Conservation (phyloP, 768 basidiomycete genomes). For the Cystobasidium ongulense region DNA sequence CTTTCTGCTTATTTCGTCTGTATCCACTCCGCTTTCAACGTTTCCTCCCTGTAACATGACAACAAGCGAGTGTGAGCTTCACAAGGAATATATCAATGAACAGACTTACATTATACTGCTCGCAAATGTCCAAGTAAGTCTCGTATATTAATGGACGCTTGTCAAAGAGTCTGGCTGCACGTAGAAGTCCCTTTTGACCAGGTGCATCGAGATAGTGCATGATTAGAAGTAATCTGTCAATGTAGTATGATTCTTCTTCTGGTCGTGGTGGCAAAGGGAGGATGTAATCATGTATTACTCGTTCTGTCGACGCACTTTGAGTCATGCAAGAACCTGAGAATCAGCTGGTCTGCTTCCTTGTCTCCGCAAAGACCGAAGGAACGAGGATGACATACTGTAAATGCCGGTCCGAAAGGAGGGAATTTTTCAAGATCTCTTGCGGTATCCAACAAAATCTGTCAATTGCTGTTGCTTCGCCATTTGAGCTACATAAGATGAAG, state of each 20-base stretch:
- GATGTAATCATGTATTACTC: conserved; percentile 52
- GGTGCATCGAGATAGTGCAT: conserved; percentile 61
- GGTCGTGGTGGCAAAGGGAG: conserved; percentile 62
- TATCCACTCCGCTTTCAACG: conserved; percentile 62
- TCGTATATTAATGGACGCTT: conserved; percentile 67
- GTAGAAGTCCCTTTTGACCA: conserved; percentile 55
- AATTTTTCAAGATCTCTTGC: conserved; percentile 56
- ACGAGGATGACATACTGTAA: conserved; percentile 43
- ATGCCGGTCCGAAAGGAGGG: conserved; percentile 47
- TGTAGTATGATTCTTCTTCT: conserved; percentile 75
- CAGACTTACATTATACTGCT: conserved; percentile 68
- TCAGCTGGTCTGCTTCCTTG: neutral
- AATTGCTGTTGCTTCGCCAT: conserved; percentile 62
- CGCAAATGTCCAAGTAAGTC: conserved; percentile 62
- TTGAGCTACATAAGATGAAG: conserved; percentile 70
- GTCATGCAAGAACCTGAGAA: neutral
- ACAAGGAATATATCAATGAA: neutral
- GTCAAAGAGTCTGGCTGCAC: conserved; percentile 59
- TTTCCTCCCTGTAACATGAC: conserved; percentile 64
- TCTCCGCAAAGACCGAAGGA: too few relatives aligned
- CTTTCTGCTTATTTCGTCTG: conserved; percentile 55
- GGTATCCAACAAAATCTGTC: conserved; percentile 91
- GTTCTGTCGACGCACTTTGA: neutral
- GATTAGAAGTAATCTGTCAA: conserved; percentile 66
- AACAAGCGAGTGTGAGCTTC: neutral